Conservation (phyloP, 2,329 filamentous ascomycete species). For the Cladobotryum protrusum region DNA sequence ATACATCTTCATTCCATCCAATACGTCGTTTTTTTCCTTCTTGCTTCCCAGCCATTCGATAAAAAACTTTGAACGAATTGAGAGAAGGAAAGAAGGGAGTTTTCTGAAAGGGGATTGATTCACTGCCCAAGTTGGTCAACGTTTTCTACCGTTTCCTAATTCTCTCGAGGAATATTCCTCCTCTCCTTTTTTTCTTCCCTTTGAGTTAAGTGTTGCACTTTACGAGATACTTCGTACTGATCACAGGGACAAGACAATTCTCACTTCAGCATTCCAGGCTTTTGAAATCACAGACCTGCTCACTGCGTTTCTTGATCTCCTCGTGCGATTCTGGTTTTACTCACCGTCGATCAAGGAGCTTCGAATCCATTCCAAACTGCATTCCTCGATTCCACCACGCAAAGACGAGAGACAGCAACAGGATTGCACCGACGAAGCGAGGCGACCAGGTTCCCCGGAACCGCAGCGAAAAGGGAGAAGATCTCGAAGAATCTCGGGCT, state of each 20-base stretch:
- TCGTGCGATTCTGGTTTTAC: not conserved
- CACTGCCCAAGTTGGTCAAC: too few species aligned
- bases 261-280: constrained; percentile 10
- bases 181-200: constrained; percentile 5
- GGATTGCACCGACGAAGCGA: not conserved
- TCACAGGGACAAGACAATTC: constrained; percentile 7
- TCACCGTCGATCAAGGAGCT: not conserved
- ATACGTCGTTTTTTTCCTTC: not conserved
- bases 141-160: too few species aligned
- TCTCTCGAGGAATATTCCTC: constrained; percentile 4
- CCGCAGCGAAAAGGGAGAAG: not conserved
- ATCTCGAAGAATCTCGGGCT: not conserved
- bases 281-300: constrained; percentile 3
- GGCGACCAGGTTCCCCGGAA: not conserved
- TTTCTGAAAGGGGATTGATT: not conserved
- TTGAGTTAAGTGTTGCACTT: constrained; percentile 12
- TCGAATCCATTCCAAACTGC: constrained; percentile 6
- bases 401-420: too few species aligned
- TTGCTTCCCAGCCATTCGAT: constrained; percentile 6
- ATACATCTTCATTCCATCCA: not conserved
- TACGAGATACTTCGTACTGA: constrained; percentile 10
- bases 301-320: not conserved
- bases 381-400: not conserved
- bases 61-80: not conserved
- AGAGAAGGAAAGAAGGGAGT: not conserved